phyloP scores from a whole-genome alignment of 768 basidiomycete genomes.

The Termitomyces sp. region DNA sequence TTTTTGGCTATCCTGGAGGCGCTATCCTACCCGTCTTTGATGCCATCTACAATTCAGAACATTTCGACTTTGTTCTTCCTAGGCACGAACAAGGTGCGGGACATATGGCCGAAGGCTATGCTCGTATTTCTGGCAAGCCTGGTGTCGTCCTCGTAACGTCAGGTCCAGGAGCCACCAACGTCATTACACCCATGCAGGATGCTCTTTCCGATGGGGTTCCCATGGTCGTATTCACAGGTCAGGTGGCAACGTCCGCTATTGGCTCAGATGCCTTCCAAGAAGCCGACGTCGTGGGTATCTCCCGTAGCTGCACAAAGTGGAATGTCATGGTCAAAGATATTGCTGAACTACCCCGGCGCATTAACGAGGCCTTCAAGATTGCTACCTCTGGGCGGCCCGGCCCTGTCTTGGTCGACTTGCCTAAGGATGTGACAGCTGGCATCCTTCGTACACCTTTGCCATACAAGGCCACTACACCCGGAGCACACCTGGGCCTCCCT shows the following conservation, averaged over 20 bases:
- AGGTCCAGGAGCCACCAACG: conserved; percentile 97
- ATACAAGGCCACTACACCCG: conserved; percentile 82
- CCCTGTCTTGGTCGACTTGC: conserved; percentile 95
- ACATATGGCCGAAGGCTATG: conserved; percentile 99
- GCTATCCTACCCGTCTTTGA: conserved; percentile 99
- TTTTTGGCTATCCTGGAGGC: conserved; percentile 97
- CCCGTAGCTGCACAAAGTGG: conserved; percentile 97
- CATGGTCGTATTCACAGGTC: conserved; percentile 92
- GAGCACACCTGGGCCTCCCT: conserved; percentile 66
- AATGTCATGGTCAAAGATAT: conserved; percentile 99
- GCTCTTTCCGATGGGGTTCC: conserved; percentile 93
- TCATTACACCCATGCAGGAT: conserved; percentile 97
- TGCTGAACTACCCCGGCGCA: conserved; percentile 86
- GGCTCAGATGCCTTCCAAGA: conserved; percentile 99
- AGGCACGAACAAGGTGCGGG: conserved; percentile 98
- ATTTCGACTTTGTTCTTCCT: conserved; percentile 94
- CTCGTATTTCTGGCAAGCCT: conserved; percentile 94
- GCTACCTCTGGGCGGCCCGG: conserved; percentile 96
- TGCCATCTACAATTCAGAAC: conserved; percentile 93
- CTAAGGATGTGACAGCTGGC: conserved; percentile 97
- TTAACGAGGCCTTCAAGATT: conserved; percentile 99
- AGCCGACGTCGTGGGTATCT: conserved; percentile 95
- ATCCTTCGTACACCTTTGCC: conserved; percentile 83
- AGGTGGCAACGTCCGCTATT: conserved; percentile 98
- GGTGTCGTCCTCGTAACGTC: conserved; percentile 98